Base-by-base conservation (phyloP, 2,329 filamentous ascomycete genomes). In the Monilinia vaccinii-corymbosi region DNA sequence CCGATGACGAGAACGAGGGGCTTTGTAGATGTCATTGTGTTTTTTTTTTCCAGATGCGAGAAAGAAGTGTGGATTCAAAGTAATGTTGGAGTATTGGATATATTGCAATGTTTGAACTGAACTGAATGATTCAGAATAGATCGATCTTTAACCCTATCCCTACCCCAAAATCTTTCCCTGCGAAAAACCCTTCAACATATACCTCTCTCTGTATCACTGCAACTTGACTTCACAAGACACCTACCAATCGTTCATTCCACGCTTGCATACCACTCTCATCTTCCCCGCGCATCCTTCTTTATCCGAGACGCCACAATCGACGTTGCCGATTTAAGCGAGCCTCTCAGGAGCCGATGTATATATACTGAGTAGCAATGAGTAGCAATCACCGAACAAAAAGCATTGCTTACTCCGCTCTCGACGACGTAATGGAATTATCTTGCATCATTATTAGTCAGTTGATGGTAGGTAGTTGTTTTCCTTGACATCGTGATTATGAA, bases 1-100 rank as follows among this genome's bases (percentile, higher is more conserved):
- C 74, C 73, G 36, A 75, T 71, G 38, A 73, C 51, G 73, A 76
- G 71, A 86, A 89, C 44, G 76, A 77, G 69, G 79, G 85, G 45
- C 74, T 75, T 44, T 75, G 71, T 28, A 18, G 47, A 59, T 14
- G 56, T 3, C 56, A 59, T 61, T 40, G 25, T 46, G 28, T 36
- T 48, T 28, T 18, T 21, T n/a, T n/a, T n/a, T n/a, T n/a, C n/a
- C n/a, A 8, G 10, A 4, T 13, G 2, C 23, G 9, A 8, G 5
- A 42, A 13, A 8, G 5, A 42, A 23, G 8, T 23, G 13, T 50
- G 4, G 16, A 42, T 32, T 32, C 6, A 16, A 23, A 31, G 18
- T 42, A 10, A 28, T 8, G 6, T 44, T 18, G 7, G 3, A 13
- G 21, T 44, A 3, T 23, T 23, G 3, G 32, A 44, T 44, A 1